These are phyloP conservation scores for Sporisorium graminicola DNA, from an alignment of 1,284 basidiomycete species.

Conservation along the genomic window DNA sequence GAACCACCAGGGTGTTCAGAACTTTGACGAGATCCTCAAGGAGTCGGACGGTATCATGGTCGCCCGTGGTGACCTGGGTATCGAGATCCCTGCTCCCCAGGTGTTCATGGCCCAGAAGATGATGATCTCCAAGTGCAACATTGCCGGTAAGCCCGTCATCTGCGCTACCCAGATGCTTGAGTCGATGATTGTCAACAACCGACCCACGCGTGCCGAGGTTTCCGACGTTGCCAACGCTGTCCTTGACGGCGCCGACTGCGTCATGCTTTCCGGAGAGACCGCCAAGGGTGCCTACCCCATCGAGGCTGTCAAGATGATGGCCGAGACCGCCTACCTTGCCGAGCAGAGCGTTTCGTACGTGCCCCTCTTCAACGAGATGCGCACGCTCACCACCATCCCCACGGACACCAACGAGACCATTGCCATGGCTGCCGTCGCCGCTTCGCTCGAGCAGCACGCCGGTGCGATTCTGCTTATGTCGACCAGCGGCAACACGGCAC, in stretches of 20 bases:
- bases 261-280: constrained; percentile 69
- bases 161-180: constrained; percentile 99
- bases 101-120: constrained; percentile 70
- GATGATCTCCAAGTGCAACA: constrained; percentile 70
- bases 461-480: constrained; percentile 88
- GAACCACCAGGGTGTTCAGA: constrained; percentile 70
- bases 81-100: constrained; percentile 75
- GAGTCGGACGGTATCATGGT: constrained; percentile 70
- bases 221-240: constrained; percentile 70
- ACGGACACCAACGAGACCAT: constrained; percentile 69
- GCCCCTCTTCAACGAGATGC: constrained; percentile 73
- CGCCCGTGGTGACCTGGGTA: constrained; percentile 69
- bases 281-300: constrained; percentile 69
- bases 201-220: constrained; percentile 69
- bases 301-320: constrained; percentile 72
- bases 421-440: constrained; percentile 67
- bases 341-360: constrained; percentile 68
- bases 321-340: constrained; percentile 69
- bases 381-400: constrained; percentile 61
- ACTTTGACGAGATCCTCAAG: constrained; percentile 70
- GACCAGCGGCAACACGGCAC: constrained; percentile 91
- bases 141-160: constrained; percentile 83
- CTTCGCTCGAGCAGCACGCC: constrained; percentile 68
- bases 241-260: constrained; percentile 69
- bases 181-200: constrained; percentile 73